These are phyloP conservation scores for Fagus crenata DNA, from an alignment of 306 rosid species.

Conservation along the genomic window DNA sequence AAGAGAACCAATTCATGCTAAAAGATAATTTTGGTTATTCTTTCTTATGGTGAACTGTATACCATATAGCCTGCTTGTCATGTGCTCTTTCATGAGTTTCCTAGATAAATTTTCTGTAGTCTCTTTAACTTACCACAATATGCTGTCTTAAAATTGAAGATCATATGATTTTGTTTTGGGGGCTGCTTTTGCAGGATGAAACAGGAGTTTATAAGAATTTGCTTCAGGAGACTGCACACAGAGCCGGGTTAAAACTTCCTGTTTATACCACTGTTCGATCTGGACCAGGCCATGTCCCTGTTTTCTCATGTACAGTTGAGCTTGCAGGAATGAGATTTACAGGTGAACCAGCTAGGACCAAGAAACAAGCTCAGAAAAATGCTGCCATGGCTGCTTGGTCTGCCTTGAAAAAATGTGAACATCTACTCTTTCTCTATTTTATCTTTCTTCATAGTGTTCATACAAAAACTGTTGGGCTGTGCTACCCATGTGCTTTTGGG, in stretches of 20 bases:
- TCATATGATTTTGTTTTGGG: background rate
- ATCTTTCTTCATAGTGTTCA: background rate
- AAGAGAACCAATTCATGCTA: constrained; percentile 2
- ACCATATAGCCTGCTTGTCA: background rate
- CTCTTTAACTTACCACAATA: background rate
- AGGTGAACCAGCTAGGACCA: constrained; percentile 69
- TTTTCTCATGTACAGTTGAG: constrained; percentile 72
- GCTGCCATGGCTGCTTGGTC: constrained; percentile 88
- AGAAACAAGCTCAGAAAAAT: constrained; percentile 87
- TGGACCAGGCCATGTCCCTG: constrained; percentile 67
- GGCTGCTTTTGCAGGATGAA: constrained; percentile 50
- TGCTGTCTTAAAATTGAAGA: background rate
- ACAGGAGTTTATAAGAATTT: constrained; percentile 85
- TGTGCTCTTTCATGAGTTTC: background rate
- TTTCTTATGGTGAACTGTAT: background rate
- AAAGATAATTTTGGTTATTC: background rate
- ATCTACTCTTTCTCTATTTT: constrained; percentile 18
- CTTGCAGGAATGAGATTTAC: constrained; percentile 71
- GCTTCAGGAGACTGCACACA: constrained; percentile 89
- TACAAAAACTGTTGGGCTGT: constrained; percentile 16
- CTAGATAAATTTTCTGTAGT: background rate
- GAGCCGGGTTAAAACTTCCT: constrained; percentile 83
- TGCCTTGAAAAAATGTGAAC: constrained; percentile 63
- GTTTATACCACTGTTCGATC: constrained; percentile 63
- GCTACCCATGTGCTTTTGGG: constrained; percentile 8